phyloP scores from a whole-genome alignment of 371 early-diverging fungal genomes.

The Blakeslea trispora region DNA sequence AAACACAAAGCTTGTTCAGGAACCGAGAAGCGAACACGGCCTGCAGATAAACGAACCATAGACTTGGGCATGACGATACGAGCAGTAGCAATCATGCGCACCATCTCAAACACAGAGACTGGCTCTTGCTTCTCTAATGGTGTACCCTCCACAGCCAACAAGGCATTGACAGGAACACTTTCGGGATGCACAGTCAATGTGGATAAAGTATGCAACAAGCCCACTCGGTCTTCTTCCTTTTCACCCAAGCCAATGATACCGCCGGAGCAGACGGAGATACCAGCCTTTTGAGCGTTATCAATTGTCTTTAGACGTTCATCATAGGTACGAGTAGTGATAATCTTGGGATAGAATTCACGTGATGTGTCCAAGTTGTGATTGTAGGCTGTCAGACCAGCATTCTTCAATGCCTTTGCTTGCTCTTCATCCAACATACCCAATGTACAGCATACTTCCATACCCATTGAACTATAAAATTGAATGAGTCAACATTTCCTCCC shows the following conservation, averaged over 20 bases:
- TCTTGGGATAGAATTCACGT: conserved; percentile 83
- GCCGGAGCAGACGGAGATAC: conserved; percentile 88
- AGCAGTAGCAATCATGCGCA: conserved; percentile 86
- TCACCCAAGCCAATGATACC: conserved; percentile 91
- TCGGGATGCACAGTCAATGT: conserved; percentile 83
- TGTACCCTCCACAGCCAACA: conserved; percentile 83
- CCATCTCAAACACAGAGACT: conserved; percentile 86
- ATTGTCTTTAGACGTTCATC: conserved; percentile 84
- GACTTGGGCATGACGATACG: conserved; percentile 84
- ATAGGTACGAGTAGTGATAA: conserved; percentile 83
- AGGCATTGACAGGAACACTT: conserved; percentile 82
- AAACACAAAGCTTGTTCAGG: conserved; percentile 84
- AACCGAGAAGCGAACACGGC: conserved; percentile 75
- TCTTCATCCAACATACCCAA: conserved; percentile 82
- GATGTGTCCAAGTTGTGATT: conserved; percentile 90
- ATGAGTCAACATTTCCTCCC: neutral
- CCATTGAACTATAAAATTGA: conserved; percentile 66
- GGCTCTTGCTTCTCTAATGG: conserved; percentile 81
- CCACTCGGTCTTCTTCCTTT: conserved; percentile 73
- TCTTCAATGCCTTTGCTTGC: conserved; percentile 78
- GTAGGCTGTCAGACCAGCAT: conserved; percentile 88
- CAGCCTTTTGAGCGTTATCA: conserved; percentile 76
- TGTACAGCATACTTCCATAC: conserved; percentile 91
- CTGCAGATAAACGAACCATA: conserved; percentile 87
- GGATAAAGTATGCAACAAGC: conserved; percentile 76